Conservation (phyloP, 257 asterid species). For the Rubia yunnanensis region DNA sequence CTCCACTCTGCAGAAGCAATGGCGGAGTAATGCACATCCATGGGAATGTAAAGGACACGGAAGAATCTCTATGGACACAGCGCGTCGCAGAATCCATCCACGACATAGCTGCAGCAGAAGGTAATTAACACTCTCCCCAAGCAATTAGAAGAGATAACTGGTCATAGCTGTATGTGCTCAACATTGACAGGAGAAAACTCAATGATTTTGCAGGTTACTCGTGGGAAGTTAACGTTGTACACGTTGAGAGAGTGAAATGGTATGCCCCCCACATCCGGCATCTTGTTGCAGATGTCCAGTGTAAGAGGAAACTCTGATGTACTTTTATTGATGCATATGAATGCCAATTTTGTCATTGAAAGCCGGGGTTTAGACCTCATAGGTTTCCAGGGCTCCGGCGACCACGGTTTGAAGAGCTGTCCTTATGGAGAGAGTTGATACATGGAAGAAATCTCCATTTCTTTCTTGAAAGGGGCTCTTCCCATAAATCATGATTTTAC, state of each 20-base stretch:
- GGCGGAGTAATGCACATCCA: slow-evolving; percentile 86
- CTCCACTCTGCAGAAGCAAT: slow-evolving; percentile 40
- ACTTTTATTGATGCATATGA: no score
- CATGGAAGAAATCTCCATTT: no score
- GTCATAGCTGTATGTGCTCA: background rate
- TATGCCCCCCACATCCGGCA: slow-evolving; percentile 93
- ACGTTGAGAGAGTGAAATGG: slow-evolving; percentile 89
- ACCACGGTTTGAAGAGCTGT: no score
- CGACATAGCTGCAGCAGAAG: slow-evolving; percentile 56
- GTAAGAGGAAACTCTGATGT: slow-evolving; percentile 24
- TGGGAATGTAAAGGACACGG: slow-evolving; percentile 76
- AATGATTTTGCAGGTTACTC: slow-evolving; percentile 40
- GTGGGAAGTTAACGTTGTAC: slow-evolving; percentile 67
- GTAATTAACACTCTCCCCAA: slow-evolving; percentile 18
- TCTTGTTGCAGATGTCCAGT: slow-evolving; percentile 71
- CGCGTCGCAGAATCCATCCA: slow-evolving; percentile 43
- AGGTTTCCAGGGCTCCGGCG: no score
- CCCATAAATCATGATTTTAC: no score
- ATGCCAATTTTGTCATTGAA: background rate
- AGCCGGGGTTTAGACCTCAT: no score
- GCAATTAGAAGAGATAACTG: background rate
- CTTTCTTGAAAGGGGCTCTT: no score
- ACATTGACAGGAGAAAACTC: slow-evolving; percentile 7
- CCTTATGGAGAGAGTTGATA: no score
- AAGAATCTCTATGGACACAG: slow-evolving; percentile 57